Base-by-base conservation (phyloP, 2,329 filamentous ascomycete species). In the Aspergillus sp. region DNA sequence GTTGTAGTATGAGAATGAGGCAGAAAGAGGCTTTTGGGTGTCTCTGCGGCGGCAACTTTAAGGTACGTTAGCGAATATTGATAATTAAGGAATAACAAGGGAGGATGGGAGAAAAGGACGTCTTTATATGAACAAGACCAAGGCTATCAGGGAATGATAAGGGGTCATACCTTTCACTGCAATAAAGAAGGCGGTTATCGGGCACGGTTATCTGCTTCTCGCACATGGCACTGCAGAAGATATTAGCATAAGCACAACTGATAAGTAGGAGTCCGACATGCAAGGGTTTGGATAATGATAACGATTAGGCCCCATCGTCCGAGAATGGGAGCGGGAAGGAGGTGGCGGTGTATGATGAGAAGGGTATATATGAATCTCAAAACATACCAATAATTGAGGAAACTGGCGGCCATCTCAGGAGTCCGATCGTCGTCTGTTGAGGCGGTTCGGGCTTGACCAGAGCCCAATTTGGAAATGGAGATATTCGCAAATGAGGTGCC, bases 121-220 rank as follows among this genome's bases (percentile, higher is more conserved):
- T 11, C 15, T 35, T 47, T 47, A 46, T 51, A 39, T 31, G 41
- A 37, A 55, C 21, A 15, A 46, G 49, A 52, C 17, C 60, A 37
- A 56, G 14, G 52, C 40, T 57, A 58, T 47, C 39, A 41, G 53
- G 50, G 47, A 12, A 33, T 54, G 55, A 63, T 57, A 64, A 63
- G 63, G 50, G 37, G 55, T 54, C 78, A 69, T 79, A 87, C 84
- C 81, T 81, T 77, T 87, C 84, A 52, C 84, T 87, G 75, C 85
- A 88, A 70, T 88, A 88, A 45, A 88, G 76, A 41, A 86, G 78
- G 15, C 79, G 79, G 67, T 84, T 83, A 70, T 82, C 81, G 15
- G 85, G 85, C 33, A 82, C 80, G 53, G 84, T 81, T 66, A 88
- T 87, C 74, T 87, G 85, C 70, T 81, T 86, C 71, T 88, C 85